Evolutionary conservation across 2,329 filamentous ascomycete species (phyloP), one percentile per base, ranked within the genome.

Genomic region (Clonostachys solani): DNA sequence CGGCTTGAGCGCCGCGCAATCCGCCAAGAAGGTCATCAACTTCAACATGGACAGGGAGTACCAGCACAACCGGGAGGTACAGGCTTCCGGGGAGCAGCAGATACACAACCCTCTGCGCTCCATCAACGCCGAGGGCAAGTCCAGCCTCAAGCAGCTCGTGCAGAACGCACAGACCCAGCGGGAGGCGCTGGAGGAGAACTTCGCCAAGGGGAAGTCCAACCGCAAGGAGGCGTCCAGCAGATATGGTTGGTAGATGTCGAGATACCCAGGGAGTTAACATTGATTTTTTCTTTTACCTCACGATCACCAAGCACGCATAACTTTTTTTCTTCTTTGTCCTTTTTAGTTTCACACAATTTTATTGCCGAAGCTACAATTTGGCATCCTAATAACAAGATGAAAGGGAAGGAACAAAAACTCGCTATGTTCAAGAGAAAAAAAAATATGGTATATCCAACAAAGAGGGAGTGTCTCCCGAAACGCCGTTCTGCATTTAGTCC

Each of bases 21-120:
- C 59, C 15, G 58, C 64, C 8, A 72, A 79, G n/a, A 84, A 80
- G 40, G 78, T 96, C 36, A 78, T 92, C 52, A 91, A 87, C 59
- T 96, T 96, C 77, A 89, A 95, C 68, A 92, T 90, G 54, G 90
- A 95, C 62, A 72, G 75, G 49, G 92, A 96, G 69, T 97, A 97
- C 65, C 80, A 78, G 19, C 82, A 87, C 58, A 97, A 97, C 64
- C 88, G 96, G 68, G 76, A 77, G 54, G 62, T 95, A 18, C 81
- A 89, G 12, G 80, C 83, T 16, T 72, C 81, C 44, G 86, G 87
- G 60, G 82, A 91, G 63, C 73, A 83, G 59, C 82, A 84, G 46
- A 79, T 83, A 44, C 87, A 95, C 68, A 92, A 92, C 58, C 88
- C 91, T 8, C 85, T 96, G 47, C 86, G 90, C 45, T 86, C 96